Evolutionary conservation across 768 basidiomycete genomes (phyloP).

Genomic region (Panellus pusillus): DNA sequence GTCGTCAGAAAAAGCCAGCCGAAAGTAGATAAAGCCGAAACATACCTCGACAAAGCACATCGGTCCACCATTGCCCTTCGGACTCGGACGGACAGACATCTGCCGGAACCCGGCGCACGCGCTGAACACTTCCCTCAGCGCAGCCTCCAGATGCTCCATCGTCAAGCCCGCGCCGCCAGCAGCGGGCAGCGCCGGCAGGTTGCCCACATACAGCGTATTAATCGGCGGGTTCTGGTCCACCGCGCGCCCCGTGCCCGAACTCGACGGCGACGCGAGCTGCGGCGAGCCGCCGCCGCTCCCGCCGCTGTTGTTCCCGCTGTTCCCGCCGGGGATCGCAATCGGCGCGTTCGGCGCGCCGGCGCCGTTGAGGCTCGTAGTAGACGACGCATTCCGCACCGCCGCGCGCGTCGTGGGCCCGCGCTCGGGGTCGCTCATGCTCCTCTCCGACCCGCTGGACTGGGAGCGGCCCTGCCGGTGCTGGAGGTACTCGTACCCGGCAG

Average conservation of each 20-base stretch:
- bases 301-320: slow-evolving; percentile 17
- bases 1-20: slow-evolving; percentile 26
- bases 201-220: slow-evolving; percentile 99
- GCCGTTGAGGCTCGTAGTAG: slow-evolving; percentile 13
- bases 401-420: slow-evolving; percentile 4
- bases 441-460: slow-evolving; percentile 12
- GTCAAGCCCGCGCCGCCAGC: slow-evolving; percentile 59
- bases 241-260: slow-evolving; percentile 56
- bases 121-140: slow-evolving; percentile 78
- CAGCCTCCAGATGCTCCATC: slow-evolving; percentile 83
- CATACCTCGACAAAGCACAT: slow-evolving; percentile 99
- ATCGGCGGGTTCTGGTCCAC: slow-evolving; percentile 98
- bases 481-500: background rate
- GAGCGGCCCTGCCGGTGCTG: slow-evolving; percentile 14
- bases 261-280: slow-evolving; percentile 71
- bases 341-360: slow-evolving; percentile 7
- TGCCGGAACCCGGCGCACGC: slow-evolving; percentile 84
- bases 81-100: slow-evolving; percentile 92
- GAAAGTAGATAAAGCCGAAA: background rate
- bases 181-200: slow-evolving; percentile 80
- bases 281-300: slow-evolving; percentile 61
- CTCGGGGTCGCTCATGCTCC: slow-evolving; percentile 10
- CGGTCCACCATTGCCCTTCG: slow-evolving; percentile 89
- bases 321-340: slow-evolving; percentile 14
- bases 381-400: background rate